Evolutionary conservation across 2,329 filamentous ascomycete genomes (phyloP).

Genomic region (Catunica adiposa): DNA sequence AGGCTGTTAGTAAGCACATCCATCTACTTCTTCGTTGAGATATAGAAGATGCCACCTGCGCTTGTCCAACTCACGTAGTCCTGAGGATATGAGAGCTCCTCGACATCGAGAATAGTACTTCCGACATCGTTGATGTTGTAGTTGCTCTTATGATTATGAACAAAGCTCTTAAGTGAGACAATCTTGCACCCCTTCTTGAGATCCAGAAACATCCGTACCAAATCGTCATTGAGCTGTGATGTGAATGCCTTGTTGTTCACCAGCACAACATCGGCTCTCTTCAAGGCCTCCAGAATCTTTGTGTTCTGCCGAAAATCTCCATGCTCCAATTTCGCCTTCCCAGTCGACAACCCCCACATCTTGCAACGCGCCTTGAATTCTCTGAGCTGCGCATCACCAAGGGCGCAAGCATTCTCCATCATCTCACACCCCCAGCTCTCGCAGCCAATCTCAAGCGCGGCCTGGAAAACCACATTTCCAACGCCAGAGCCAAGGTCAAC

Average conservation of each 20-base stretch:
- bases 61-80: conserved; percentile 86
- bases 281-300: conserved; percentile 54
- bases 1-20: not conserved
- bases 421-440: conserved; percentile 94
- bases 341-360: conserved; percentile 74
- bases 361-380: conserved; percentile 77
- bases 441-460: conserved; percentile 81
- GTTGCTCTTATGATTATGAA: conserved; percentile 62
- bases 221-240: conserved; percentile 64
- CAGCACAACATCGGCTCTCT: conserved; percentile 81
- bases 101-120: conserved; percentile 63
- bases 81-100: conserved; percentile 43
- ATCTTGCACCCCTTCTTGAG: conserved; percentile 81
- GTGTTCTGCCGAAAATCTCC: conserved; percentile 70
- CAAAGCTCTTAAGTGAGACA: conserved; percentile 83
- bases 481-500: conserved; percentile 92
- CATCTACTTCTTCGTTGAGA: conserved; percentile 57
- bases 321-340: conserved; percentile 60
- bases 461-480: conserved; percentile 87
- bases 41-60: conserved; percentile 68
- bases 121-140: conserved; percentile 65
- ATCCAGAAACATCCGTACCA: conserved; percentile 83
- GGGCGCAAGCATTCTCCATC: conserved; percentile 75
- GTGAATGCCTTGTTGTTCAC: conserved; percentile 98
- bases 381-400: conserved; percentile 61